These are phyloP conservation scores for Fragosphaeria purpurea DNA, from an alignment of 2,329 filamentous ascomycete species.

Conservation along the genomic window DNA sequence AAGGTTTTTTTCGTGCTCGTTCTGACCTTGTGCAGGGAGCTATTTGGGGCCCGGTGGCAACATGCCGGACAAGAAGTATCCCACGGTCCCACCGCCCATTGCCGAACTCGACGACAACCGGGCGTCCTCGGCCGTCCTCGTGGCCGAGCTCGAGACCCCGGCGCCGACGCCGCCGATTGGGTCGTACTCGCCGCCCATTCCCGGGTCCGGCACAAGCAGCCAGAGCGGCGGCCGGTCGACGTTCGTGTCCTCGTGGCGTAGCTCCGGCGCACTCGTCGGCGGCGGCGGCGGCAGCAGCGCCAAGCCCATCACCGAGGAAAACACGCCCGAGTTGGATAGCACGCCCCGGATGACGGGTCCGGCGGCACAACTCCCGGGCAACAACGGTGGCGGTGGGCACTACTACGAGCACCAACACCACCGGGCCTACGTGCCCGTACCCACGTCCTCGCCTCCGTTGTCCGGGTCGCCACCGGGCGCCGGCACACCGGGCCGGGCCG, in stretches of 20 bases:
- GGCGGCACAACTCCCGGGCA: not conserved
- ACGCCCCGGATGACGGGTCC: not conserved
- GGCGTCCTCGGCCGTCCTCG: not conserved
- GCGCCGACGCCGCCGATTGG: not conserved
- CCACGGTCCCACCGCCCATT: not conserved
- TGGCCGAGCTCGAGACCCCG: conserved; percentile 5
- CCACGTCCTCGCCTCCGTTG: not conserved
- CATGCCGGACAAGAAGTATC: too few relatives aligned
- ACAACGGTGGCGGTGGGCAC: not conserved
- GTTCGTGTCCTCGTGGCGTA: conserved; percentile 8
- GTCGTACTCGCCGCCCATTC: conserved; percentile 1
- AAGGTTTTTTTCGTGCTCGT: not conserved
- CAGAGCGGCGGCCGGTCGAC: not conserved
- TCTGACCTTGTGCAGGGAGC: conserved; percentile 1
- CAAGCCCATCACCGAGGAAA: not conserved
- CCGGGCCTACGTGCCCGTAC: not conserved
- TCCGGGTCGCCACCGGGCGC: too few relatives aligned
- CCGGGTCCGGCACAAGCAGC: not conserved
- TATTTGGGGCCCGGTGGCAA: not conserved
- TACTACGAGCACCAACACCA: not conserved
- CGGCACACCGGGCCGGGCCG: too few relatives aligned
- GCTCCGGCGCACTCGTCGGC: not conserved
- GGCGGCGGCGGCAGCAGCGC: not conserved
- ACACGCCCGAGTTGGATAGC: not conserved
- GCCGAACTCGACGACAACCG: conserved; percentile 9